phyloP scores from a whole-genome alignment of 1,139 yeast species.

The Blastobotrys serpentis region DNA sequence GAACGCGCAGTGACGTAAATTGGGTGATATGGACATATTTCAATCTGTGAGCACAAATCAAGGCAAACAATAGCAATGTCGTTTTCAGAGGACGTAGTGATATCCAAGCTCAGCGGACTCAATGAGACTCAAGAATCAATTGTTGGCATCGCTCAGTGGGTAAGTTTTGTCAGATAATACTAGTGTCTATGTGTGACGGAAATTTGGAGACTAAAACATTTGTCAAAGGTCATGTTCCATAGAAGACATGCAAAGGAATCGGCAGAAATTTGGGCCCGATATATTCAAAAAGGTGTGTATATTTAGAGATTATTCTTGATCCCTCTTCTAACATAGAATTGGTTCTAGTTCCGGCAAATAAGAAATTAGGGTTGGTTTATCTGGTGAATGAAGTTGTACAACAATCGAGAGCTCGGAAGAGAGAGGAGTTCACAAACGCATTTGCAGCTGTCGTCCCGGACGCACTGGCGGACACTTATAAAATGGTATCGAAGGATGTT shows the following conservation, averaged over 20 bases:
- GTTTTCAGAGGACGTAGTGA: constrained; percentile 55
- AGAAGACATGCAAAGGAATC: constrained; percentile 61
- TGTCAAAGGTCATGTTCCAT: constrained; percentile 53
- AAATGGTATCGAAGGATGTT: constrained; percentile 37
- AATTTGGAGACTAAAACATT: not conserved
- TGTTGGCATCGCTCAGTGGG: constrained; percentile 83
- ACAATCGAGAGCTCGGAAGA: constrained; percentile 67
- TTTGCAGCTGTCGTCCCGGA: constrained; percentile 51
- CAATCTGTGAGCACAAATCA: not conserved
- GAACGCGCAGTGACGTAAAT: not conserved
- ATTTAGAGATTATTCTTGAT: not conserved
- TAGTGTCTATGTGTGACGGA: not conserved
- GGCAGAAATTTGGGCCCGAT: constrained; percentile 61
- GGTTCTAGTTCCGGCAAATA: constrained; percentile 40
- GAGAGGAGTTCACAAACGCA: constrained; percentile 57
- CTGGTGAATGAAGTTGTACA: constrained; percentile 84
- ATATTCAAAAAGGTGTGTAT: constrained; percentile 37
- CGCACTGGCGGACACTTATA: constrained; percentile 37
- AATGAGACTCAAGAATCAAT: constrained; percentile 83
- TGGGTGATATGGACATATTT: too few species aligned
- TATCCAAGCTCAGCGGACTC: constrained; percentile 56
- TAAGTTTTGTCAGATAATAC: constrained; percentile 37
- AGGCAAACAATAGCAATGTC: constrained; percentile 47
- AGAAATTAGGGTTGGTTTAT: constrained; percentile 62
- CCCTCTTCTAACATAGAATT: constrained; percentile 10